Percentiles rank a stretch among this genome's conserved stretches.
Evolutionary conservation across 805 yeast species (phyloP).

Genomic region (Cyberlindnera xylosilytica): DNA sequence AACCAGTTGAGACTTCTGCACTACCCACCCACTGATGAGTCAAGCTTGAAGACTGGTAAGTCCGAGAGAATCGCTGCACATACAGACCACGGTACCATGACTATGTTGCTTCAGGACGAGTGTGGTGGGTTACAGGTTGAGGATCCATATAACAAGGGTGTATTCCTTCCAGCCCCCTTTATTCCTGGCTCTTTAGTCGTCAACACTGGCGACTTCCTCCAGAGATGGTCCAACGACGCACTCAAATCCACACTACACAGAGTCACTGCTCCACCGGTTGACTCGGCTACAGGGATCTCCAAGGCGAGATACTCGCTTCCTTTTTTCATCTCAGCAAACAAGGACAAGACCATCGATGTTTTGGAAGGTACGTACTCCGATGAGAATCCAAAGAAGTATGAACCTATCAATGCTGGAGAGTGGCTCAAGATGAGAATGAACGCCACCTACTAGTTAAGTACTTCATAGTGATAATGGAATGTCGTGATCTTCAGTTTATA

Average conservation of each 20-base stretch:
- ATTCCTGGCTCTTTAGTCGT: conserved; percentile 22
- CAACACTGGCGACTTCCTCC: conserved; percentile 26
- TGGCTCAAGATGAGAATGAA: conserved; percentile 22
- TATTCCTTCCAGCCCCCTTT: conserved; percentile 21
- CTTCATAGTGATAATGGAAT: too few relatives aligned
- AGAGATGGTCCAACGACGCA: conserved; percentile 27
- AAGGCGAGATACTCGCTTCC: conserved; percentile 29
- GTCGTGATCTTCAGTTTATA: too few relatives aligned
- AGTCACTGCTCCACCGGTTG: conserved; percentile 25
- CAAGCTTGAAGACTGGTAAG: conserved; percentile 16
- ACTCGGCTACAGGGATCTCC: conserved; percentile 17
- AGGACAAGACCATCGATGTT: conserved; percentile 22
- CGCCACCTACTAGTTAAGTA: conserved; percentile 21
- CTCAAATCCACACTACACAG: conserved; percentile 28
- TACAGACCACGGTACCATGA: conserved; percentile 27
- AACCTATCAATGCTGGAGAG: conserved; percentile 25
- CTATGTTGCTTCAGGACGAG: conserved; percentile 25
- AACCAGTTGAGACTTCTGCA: conserved; percentile 25
- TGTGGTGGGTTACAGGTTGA: conserved; percentile 29
- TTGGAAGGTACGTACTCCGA: conserved; percentile 27
- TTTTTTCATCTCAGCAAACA: conserved; percentile 26
- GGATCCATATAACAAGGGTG: conserved; percentile 17
- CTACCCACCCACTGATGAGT: conserved; percentile 26
- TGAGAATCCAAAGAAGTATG: conserved; percentile 27
- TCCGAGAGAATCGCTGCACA: conserved; percentile 29